A percentile compares a stretch with the other conserved stretches of the same genome.
These are phyloP conservation scores for Firmiana major DNA, from an alignment of 345 rosid genomes.

Conservation along the genomic window DNA sequence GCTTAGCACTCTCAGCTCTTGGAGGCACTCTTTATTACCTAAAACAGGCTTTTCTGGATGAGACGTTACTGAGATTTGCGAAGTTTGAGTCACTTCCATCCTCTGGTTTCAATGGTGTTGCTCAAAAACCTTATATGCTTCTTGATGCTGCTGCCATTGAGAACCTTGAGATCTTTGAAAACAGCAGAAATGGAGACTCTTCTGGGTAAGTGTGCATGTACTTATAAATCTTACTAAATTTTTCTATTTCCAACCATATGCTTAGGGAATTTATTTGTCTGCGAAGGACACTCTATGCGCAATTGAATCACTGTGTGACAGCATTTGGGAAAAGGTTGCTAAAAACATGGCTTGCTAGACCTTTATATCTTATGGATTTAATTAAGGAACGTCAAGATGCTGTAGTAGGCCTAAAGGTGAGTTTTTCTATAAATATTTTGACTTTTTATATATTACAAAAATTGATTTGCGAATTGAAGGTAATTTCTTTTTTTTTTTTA, in stretches of 20 bases:
- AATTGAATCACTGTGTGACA: conserved; percentile 90
- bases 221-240: conserved; percentile 14
- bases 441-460: too few relatives aligned
- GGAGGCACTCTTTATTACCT: conserved; percentile 93
- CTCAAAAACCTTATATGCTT: conserved; percentile 74
- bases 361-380: conserved; percentile 55
- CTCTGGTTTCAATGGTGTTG: conserved; percentile 48
- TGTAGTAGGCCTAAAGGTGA: conserved; percentile 71
- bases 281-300: conserved; percentile 80
- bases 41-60: conserved; percentile 83
- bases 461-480: too few relatives aligned
- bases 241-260: conserved; percentile 10
- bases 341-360: conserved; percentile 93
- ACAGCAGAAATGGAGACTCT: conserved; percentile 75
- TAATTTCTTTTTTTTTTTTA: too few relatives aligned
- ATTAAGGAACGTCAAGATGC: conserved; percentile 97
- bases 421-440: conserved; percentile 17
- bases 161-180: conserved; percentile 97
- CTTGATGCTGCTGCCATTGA: conserved; percentile 97
- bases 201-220: conserved; percentile 59
- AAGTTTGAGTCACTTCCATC: conserved; percentile 77
- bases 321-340: conserved; percentile 89
- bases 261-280: conserved; percentile 21
- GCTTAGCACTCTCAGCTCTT: conserved; percentile 86
- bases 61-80: conserved; percentile 84